Base-by-base conservation (phyloP, 2,329 filamentous ascomycete species). In the Meredithiella fracta region DNA sequence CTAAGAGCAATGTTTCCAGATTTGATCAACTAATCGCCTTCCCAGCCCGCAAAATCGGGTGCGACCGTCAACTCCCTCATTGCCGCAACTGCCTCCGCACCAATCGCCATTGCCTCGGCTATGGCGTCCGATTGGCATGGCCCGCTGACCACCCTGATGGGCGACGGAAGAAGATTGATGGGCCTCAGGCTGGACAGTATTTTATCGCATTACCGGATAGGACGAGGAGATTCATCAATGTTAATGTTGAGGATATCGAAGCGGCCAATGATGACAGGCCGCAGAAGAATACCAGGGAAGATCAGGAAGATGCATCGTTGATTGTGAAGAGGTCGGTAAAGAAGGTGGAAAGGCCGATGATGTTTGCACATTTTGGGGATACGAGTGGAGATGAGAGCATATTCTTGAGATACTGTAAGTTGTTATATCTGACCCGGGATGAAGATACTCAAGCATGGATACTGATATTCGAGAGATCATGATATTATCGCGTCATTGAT, bases 31-130 rank as follows among this genome's bases (percentile, higher is more conserved):
- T 40, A 25, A 40, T 23, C 8, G 11, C 17, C 2, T 20, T 26
- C 22, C 15, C 62, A 74, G 72, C 67, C 59, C 70, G 71, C 56
- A 74, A 74, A 62, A 70, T 74, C 58, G 71, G 71, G 47, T 74
- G 72, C 59, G 72, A 74, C 62, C 67, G 68, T 54, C 63, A 64
- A 14, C 63, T 69, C 23, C 72, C 72, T 2, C 60, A 62, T 22
- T 74, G 72, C 63, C 64, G 67, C 50, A 73, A 73, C 61, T 75
- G 72, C 60, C 63, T 64, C 14, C 66, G 68, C 22, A 69, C 71
- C 1, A 66, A 67, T 17, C 66, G 72, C 58, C 56, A 64, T 58
- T 74, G 72, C 60, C 58, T 68, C 55, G 71, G 72, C 44, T 75
- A 74, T 59, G 69, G 67, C 3, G 62, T 73, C 40, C 70, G 71